phyloP scores from a whole-genome alignment of 2,329 filamentous ascomycete genomes.

The Aspergillus thermomutatus region DNA sequence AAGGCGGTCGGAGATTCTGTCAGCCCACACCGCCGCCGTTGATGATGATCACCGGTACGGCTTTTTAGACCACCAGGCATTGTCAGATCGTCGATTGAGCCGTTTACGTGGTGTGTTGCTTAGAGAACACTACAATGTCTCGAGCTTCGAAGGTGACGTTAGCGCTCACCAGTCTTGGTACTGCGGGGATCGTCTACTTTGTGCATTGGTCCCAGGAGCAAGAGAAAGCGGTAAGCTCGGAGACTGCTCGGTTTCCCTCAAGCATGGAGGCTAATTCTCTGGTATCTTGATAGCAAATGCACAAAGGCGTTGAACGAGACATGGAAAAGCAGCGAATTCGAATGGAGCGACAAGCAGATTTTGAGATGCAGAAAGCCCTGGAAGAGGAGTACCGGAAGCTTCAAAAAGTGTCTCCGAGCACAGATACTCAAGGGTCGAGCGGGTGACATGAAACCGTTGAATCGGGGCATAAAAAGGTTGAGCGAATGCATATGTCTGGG shows the following conservation, averaged over 20 bases:
- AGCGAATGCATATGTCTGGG: conserved; percentile 46
- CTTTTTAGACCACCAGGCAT: background rate
- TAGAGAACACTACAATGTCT: conserved; percentile 63
- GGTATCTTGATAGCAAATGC: conserved; percentile 67
- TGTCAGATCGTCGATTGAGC: background rate
- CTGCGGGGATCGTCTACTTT: conserved; percentile 71
- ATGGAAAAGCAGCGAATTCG: conserved; percentile 92
- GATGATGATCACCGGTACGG: conserved; percentile 24
- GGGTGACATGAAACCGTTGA: conserved; percentile 15
- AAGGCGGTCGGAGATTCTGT: conserved; percentile 36
- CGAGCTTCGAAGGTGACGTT: conserved; percentile 85
- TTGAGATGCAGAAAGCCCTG: conserved; percentile 81
- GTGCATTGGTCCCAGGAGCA: conserved; percentile 86
- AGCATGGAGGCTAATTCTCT: conserved; percentile 7
- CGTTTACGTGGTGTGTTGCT: background rate
- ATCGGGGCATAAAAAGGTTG: conserved; percentile 19
- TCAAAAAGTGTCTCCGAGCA: conserved; percentile 67
- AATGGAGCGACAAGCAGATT: conserved; percentile 86
- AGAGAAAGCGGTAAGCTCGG: conserved; percentile 69
- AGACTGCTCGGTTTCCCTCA: background rate
- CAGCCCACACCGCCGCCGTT: conserved; percentile 26
- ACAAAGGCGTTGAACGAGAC: conserved; percentile 87
- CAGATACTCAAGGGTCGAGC: conserved; percentile 14
- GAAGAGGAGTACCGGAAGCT: conserved; percentile 88
- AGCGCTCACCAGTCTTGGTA: conserved; percentile 70